phyloP scores from a whole-genome alignment of 805 yeast genomes.

The Sungouiozyma ichnusensis region DNA sequence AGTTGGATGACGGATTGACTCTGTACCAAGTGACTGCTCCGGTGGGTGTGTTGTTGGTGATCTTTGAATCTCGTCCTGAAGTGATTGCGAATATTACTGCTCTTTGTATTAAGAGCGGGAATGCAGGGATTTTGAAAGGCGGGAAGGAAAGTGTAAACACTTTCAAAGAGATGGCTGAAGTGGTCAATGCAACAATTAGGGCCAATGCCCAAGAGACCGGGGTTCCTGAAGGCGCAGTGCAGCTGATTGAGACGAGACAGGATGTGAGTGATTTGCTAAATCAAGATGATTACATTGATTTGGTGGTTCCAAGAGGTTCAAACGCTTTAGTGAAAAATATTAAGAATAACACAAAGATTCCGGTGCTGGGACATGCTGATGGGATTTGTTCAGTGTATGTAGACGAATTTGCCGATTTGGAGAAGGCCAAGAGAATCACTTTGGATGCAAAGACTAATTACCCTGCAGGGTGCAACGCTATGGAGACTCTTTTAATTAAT shows the following conservation, averaged over 20 bases:
- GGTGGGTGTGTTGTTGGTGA: constrained; percentile 84
- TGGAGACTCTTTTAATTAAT: constrained; percentile 66
- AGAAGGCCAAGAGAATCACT: constrained; percentile 63
- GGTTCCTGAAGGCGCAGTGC: constrained; percentile 75
- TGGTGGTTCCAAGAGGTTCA: constrained; percentile 97
- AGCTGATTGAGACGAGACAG: constrained; percentile 78
- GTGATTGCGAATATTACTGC: constrained; percentile 97
- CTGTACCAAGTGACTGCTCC: constrained; percentile 83
- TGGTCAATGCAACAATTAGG: constrained; percentile 50
- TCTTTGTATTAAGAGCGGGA: constrained; percentile 89
- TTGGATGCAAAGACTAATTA: constrained; percentile 90
- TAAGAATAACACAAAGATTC: constrained; percentile 82
- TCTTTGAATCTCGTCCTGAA: constrained; percentile 95
- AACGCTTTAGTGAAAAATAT: constrained; percentile 81
- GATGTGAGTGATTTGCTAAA: constrained; percentile 76
- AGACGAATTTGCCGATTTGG: constrained; percentile 65
- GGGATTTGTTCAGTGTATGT: constrained; percentile 88
- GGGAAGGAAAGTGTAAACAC: constrained; percentile 89
- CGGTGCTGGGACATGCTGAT: constrained; percentile 97
- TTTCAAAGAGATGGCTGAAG: constrained; percentile 67
- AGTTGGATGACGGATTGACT: constrained; percentile 82
- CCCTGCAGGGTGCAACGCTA: constrained; percentile 99
- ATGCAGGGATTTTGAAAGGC: constrained; percentile 93
- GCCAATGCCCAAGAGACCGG: constrained; percentile 37
- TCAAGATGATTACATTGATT: constrained; percentile 84